Conservation (phyloP, 1,139 yeast species). For the Hyphopichia wangnamkhiaoensis region DNA sequence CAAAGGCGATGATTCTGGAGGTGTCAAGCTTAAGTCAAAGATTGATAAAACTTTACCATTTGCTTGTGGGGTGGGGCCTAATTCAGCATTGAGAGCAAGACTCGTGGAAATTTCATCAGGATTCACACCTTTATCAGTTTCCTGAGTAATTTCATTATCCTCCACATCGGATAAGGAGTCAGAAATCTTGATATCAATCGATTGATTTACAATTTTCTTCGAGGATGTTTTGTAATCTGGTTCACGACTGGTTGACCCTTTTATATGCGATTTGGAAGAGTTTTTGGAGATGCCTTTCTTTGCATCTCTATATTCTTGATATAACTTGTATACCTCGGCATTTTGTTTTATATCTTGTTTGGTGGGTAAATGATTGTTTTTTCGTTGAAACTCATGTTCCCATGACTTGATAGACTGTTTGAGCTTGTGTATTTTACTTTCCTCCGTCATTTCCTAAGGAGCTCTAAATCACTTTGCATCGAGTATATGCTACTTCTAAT, state of each 20-base stretch:
- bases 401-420: slow-evolving; percentile 58
- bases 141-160: slow-evolving; percentile 3
- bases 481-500: too few species aligned
- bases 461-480: too few species aligned
- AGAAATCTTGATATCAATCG: background rate
- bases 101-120: background rate
- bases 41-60: slow-evolving; percentile 68
- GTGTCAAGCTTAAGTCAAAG: slow-evolving; percentile 53
- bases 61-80: slow-evolving; percentile 80
- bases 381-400: slow-evolving; percentile 53
- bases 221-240: background rate
- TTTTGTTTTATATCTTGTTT: slow-evolving; percentile 55
- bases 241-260: background rate
- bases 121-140: background rate
- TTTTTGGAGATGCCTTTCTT: slow-evolving; percentile 14
- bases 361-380: slow-evolving; percentile 51
- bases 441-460: background rate
- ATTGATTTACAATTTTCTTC: too few species aligned
- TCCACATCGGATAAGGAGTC: slow-evolving; percentile 4
- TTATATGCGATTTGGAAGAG: background rate
- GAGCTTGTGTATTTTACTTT: slow-evolving; percentile 17
- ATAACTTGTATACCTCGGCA: slow-evolving; percentile 40
- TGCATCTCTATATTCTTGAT: slow-evolving; percentile 42
- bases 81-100: slow-evolving; percentile 26
- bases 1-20: slow-evolving; percentile 49